phyloP scores from a whole-genome alignment of 1,284 basidiomycete species.

The Melampsora medusae region DNA sequence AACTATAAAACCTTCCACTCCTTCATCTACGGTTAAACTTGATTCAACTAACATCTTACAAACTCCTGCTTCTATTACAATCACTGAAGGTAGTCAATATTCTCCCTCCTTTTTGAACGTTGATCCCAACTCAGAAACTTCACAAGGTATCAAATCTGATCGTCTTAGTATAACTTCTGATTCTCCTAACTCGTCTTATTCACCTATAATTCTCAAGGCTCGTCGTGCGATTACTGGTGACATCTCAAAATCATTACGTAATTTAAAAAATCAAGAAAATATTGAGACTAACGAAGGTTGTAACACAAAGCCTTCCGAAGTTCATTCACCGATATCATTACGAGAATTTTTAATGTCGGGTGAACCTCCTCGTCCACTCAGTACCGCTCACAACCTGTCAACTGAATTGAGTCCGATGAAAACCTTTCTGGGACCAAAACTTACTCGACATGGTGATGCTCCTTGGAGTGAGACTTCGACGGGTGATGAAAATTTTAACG shows the following conservation, averaged over 20 bases:
- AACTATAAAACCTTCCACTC: constrained; percentile 3
- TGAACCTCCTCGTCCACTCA: not conserved
- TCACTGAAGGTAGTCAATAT: constrained; percentile 10
- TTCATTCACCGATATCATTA: not conserved
- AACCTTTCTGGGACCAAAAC: constrained; percentile 6
- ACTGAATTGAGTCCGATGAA: not conserved
- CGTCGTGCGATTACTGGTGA: not conserved
- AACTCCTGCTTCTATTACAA: not conserved
- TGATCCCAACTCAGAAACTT: constrained; percentile 3
- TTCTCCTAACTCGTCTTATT: not conserved
- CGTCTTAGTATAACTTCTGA: not conserved
- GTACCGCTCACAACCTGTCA: not conserved
- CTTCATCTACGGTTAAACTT: not conserved
- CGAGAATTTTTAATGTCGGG: not conserved
- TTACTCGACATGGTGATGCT: not conserved
- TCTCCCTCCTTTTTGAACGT: not conserved
- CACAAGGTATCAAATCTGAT: not conserved
- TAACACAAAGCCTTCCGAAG: too few species aligned
- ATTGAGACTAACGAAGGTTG: too few species aligned
- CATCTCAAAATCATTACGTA: not conserved
- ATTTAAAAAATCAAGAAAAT: not conserved
- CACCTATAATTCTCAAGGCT: not conserved
- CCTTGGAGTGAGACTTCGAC: not conserved
- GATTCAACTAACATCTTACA: not conserved
- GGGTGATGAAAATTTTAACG: not conserved